Evolutionary conservation across 192 early-diverging fungal species (phyloP), one percentile per base, ranked within the genome.

Genomic region (Irineochytrium annulatum): DNA sequence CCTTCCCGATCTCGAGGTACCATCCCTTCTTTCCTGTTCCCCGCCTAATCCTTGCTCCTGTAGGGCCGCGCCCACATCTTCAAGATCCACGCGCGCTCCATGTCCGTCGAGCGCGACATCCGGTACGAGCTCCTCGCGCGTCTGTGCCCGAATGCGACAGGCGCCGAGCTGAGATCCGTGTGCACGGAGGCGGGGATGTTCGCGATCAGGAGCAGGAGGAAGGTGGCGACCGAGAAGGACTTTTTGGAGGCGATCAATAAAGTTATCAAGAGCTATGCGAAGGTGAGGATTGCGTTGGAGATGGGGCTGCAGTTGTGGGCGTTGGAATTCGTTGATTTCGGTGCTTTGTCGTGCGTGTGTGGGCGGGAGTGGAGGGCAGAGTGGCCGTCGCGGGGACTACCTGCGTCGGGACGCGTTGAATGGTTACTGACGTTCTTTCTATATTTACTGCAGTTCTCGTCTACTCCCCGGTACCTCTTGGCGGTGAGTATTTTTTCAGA

Each of bases 131-230:
- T 99, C 41, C 89, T 99, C 77, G 95, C 95, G 1, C 85, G 97
- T 5, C 79, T 99, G 61, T 99, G 97, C 67, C 97, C 97, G 35
- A 99, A 99, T 75, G 91, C 92, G 59, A 99, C 97, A 0, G 96
- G 96, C 58, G 97, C 97, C 20, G 97, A 99, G 77, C 78, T 99
- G 55, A 87, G 97, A 59, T 91, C 88, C 71, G 97, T 99, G 55
- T 99, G 97, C 79, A 99, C 97, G 29, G 97, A 99, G 76, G 95
- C 97, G 5, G 97, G 97, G 55, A 99, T 99, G 97, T 99, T 93
- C 84, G 97, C 97, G 0, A 99, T 99, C 62, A 83, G 97, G 13
- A 89, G 93, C 52, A 83, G 97, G 71, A 87, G 95, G 84, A 98
- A 98, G 89, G 85, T 97, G 17, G 95, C 97, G 19, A 97, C 93